phyloP scores from a whole-genome alignment of 768 basidiomycete species.

The Boletales sp. region DNA sequence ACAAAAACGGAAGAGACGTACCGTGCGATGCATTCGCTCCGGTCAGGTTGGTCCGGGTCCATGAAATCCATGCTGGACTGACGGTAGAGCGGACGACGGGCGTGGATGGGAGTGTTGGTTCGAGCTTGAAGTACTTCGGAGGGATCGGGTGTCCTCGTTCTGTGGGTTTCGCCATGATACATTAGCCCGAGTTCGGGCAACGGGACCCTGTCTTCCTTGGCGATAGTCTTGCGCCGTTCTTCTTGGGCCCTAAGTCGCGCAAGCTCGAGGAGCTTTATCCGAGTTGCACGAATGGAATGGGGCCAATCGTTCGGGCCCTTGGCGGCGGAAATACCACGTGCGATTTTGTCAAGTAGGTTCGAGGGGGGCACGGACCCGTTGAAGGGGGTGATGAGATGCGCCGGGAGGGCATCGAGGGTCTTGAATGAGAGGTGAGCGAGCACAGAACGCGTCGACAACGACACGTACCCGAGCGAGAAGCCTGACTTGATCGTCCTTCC shows the following conservation, averaged over 20 bases:
- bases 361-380: slow-evolving; percentile 80
- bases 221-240: slow-evolving; percentile 37
- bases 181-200: slow-evolving; percentile 6
- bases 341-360: slow-evolving; percentile 84
- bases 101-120: slow-evolving; percentile 44
- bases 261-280: slow-evolving; percentile 76
- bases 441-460: background rate
- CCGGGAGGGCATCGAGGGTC: slow-evolving; percentile 81
- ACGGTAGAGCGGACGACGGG: slow-evolving; percentile 60
- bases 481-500: slow-evolving; percentile 70
- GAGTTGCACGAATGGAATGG: slow-evolving; percentile 77
- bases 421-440: slow-evolving; percentile 9
- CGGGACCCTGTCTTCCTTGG: slow-evolving; percentile 43
- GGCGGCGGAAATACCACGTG: slow-evolving; percentile 68
- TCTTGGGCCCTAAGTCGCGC: slow-evolving; percentile 65
- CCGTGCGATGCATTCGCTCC: slow-evolving; percentile 57
- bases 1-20: slow-evolving; percentile 34
- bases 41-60: slow-evolving; percentile 41
- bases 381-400: slow-evolving; percentile 85
- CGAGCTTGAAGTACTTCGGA: slow-evolving; percentile 43
- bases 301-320: slow-evolving; percentile 81
- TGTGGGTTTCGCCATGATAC: slow-evolving; percentile 8
- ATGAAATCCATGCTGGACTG: slow-evolving; percentile 91
- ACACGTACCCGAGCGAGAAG: slow-evolving; percentile 60
- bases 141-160: slow-evolving; percentile 25